phyloP scores from a whole-genome alignment of 163 green algal species.

The Scenedesmus sp. region DNA sequence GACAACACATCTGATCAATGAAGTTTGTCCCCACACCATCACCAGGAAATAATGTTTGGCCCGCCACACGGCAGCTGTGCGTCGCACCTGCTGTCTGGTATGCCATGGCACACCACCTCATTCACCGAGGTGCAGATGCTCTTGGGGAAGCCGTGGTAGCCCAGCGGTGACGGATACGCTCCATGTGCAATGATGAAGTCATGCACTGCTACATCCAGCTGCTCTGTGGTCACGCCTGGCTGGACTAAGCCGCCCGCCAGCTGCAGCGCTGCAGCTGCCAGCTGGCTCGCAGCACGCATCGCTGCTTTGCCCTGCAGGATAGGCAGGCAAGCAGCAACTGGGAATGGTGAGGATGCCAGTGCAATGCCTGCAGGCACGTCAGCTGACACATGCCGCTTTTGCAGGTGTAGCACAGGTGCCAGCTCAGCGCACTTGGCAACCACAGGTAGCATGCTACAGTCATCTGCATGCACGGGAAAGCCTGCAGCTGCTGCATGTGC shows the following conservation, averaged over 20 bases:
- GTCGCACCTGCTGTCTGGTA: slow-evolving; percentile 89
- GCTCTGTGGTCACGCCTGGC: slow-evolving; percentile 94
- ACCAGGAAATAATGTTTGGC: too few relatives aligned
- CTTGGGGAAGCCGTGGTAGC: slow-evolving; percentile 96
- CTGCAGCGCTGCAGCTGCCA: slow-evolving; percentile 83
- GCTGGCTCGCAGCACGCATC: slow-evolving; percentile 79
- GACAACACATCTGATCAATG: too few relatives aligned
- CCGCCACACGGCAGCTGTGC: background rate
- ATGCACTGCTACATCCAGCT: slow-evolving; percentile 95
- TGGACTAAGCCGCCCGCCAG: slow-evolving; percentile 81
- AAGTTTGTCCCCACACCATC: too few relatives aligned
- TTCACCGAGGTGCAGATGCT: slow-evolving; percentile 98
- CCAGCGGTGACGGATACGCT: slow-evolving; percentile 93
- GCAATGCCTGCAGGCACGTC: too few relatives aligned
- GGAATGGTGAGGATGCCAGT: background rate
- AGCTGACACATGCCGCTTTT: too few relatives aligned
- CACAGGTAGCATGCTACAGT: too few relatives aligned
- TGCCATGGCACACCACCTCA: slow-evolving; percentile 97
- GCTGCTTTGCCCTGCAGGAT: slow-evolving; percentile 64
- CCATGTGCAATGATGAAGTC: slow-evolving; percentile 83
- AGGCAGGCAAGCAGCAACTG: background rate
- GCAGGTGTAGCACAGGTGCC: too few relatives aligned
- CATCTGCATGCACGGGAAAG: background rate
- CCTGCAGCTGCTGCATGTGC: background rate
- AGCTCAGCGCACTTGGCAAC: too few relatives aligned